Evolutionary conservation across 2,329 filamentous ascomycete species (phyloP), one percentile per base, ranked within the genome.

Genomic region (Gnomoniopsis sp.): DNA sequence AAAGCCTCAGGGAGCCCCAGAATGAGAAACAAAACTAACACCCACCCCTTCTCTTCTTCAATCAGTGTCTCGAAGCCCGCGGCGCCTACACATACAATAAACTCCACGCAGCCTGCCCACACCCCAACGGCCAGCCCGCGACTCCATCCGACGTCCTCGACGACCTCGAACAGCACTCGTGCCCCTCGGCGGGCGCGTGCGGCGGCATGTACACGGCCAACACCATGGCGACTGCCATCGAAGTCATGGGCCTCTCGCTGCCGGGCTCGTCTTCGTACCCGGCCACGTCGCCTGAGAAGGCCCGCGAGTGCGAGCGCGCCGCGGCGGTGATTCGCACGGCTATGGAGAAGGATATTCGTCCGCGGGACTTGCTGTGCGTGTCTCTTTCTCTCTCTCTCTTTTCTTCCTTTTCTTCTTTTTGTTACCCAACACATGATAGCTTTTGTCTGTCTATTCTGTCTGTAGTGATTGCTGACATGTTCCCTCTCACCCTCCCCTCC

Each of bases 91-190:
- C 84, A 34, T 96, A 96, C 71, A 85, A 88, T 66, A 41, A 51
- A 33, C 98, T 99, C 85, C 95, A 99, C 78, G 89, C 93, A 6
- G 98, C 98, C 71, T 95, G 95, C 23, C 91, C 97, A 73, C 98
- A 93, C 77, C 88, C 98, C 67, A 85, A 90, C 14, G 93, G 93
- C 46, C 86, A 96, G 69, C 26, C 26, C 4, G 26, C 46, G 26
- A 96, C 97, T 74, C 88, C 82, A 64, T 95, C 99, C 76, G 88
- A 95, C 69, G 82, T 93, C 76, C 88, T 95, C 55, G 96, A 92
- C 73, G 95, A 98, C 75, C 93, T 98, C 69, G 96, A 97, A 73
- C 86, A 92, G 62, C 81, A 98, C 71, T 93, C 95, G 47, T 97
- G 93, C 74, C 90, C 90, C 23, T 90, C 90, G 36, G 81, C 86